Evolutionary conservation across 2,329 filamentous ascomycete species (phyloP), one percentile per base, ranked within the genome.

Genomic region (Penicillium oxalicum): DNA sequence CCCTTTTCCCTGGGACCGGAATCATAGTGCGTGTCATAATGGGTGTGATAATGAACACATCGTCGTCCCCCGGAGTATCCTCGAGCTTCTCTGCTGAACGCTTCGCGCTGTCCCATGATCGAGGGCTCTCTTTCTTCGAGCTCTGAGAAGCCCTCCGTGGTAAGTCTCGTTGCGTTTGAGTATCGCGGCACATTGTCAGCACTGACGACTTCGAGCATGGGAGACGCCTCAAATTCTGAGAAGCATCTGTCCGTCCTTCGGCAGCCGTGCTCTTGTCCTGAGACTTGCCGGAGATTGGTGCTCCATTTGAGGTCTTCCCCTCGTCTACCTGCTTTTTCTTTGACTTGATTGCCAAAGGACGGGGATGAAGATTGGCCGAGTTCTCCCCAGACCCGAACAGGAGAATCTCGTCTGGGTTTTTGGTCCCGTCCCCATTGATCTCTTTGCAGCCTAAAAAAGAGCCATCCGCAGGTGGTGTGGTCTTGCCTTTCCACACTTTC

Each of bases 381-480:
- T 59, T 44, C 42, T 66, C 60, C 29, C 53, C 52, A 5, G 60
- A 60, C 11, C 64, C 61, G 49, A 70, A 69, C 5, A 64, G 57
- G 9, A 68, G 52, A 9, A 70, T 66, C 32, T 69, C 67, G 61
- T 70, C 67, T 24, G 66, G 67, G 35, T 67, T 68, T 40, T 63
- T 68, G 36, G 62, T 58, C 28, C 53, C 52, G 8, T 61, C 59
- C 9, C 61, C 58, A 38, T 67, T 64, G 47, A 70, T 69, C 41
- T 67, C 66, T 49, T 64, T 67, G 60, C 67, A 70, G 9, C 67
- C 67, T 65, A 70, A 66, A 65, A 70, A 70, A 65, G 66, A 68
- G 9, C 67, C 66, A 24, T 68, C 66, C 1, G 55, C 49, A 24
- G 61, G 60, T 12, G 53, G 45, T 5, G 55, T 52, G 8, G 47